Base-by-base conservation (phyloP, 2,329 filamentous ascomycete species). In the Neoarthrinium moseri region DNA sequence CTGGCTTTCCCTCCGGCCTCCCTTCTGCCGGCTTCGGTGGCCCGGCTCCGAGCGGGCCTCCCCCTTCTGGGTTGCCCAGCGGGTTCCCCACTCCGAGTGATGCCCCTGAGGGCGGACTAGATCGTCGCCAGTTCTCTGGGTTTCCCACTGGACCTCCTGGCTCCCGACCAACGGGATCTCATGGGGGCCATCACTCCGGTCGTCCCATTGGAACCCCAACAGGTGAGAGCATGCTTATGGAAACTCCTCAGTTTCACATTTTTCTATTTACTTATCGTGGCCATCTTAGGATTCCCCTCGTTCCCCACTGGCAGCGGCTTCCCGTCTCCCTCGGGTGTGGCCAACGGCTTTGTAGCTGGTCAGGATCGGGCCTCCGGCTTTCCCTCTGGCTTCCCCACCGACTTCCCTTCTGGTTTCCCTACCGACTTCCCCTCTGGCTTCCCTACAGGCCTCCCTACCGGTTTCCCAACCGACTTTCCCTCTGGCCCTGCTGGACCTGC, bases 31-130 rank as follows among this genome's bases (percentile, higher is more conserved):
- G 35, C 35, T 38, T 38, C 20, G 35, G 15, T 15, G 35, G 15
- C 20, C 35, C 32, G 10, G 17, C 8, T 7, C 26, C 26, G 8
- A 18, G 32, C 12, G 18, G 32, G 13, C 8, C 18, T 34, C 32
- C 18, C 8, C 6, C n/a, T 34, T 38, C 35, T 20, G 39, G 26
- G 15, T 21, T 45, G 23, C 43, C 35, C 21, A 45, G 43, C 34
- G 43, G 43, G 4, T 33, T 45, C 27, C 34, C 34, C 33, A 44
- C 37, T 15, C 37, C 37, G 5, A 26, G 23, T 18, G n/a, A 13
- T 11, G 37, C 22, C 11, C 23, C 37, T 13, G 35, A 22, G 23
- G 35, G 22, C 22, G 15, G 18, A 20, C n/a, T 15, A 20, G 23
- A 24, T 20, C 37, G 22, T 26, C 23, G 24, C n/a, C 37, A 23